Conservation (phyloP, 2,329 filamentous ascomycete genomes). For the Colletotrichum aenigma region DNA sequence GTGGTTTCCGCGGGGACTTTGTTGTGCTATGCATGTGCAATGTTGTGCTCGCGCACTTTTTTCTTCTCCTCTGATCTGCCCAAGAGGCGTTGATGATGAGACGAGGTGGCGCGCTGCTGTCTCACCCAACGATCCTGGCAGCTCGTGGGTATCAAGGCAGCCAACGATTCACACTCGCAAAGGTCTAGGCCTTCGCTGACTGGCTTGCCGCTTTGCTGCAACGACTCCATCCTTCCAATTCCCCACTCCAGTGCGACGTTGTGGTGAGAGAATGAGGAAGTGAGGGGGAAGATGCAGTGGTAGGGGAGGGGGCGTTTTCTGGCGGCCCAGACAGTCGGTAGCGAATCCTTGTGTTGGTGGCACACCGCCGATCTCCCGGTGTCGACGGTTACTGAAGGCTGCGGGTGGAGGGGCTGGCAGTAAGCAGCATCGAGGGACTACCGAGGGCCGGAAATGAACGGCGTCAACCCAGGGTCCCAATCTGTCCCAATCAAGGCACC, state of each 20-base stretch:
- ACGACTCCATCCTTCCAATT: background rate
- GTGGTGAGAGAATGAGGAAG: background rate
- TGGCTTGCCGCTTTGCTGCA: background rate
- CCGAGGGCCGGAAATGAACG: background rate
- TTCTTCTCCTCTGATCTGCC: background rate
- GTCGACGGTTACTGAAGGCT: background rate
- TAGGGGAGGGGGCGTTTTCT: constrained; percentile 1
- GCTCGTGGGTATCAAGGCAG: background rate
- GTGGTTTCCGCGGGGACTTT: background rate
- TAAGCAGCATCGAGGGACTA: background rate
- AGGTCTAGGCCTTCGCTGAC: background rate
- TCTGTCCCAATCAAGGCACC: background rate
- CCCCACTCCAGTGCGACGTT: background rate
- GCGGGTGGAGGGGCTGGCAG: background rate
- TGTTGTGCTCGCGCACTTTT: background rate
- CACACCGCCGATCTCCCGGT: constrained; percentile 14
- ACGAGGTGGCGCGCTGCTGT: constrained; percentile 14
- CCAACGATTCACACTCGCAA: background rate
- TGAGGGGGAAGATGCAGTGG: background rate
- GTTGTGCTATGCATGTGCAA: background rate
- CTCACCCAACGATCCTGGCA: background rate
- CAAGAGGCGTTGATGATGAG: constrained; percentile 16
- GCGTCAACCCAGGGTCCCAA: background rate
- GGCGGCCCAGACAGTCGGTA: constrained; percentile 14
- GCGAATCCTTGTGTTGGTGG: background rate